Conservation (phyloP, 176 grass and related monocot genomes). For the Musa schizocarpa region DNA sequence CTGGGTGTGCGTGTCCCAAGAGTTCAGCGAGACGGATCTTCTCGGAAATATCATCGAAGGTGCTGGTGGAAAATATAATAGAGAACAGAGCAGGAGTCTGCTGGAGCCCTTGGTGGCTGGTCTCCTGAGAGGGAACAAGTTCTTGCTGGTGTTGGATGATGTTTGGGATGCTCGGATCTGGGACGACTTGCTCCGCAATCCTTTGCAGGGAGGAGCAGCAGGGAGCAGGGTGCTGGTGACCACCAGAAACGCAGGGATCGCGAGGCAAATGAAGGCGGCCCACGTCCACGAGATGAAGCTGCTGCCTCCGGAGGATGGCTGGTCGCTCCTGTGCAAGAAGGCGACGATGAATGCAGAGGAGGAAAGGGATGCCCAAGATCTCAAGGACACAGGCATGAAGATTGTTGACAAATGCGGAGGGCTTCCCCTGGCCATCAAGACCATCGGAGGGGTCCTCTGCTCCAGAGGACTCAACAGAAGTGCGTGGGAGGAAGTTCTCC, state of each 20-base stretch:
- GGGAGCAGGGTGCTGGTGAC: conserved; percentile 56
- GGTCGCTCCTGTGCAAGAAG: too few species aligned
- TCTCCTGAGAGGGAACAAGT: conserved; percentile 31
- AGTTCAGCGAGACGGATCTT: conserved; percentile 31
- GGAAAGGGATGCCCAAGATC: too few species aligned
- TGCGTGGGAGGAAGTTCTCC: background rate
- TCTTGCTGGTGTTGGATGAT: conserved; percentile 56
- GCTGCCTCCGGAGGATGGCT: too few species aligned
- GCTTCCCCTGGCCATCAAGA: too few species aligned
- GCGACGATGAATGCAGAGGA: too few species aligned
- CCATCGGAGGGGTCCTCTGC: too few species aligned
- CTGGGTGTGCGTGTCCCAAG: conserved; percentile 14
- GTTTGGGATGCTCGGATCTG: conserved; percentile 36
- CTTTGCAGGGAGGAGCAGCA: conserved; percentile 23
- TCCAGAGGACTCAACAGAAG: too few species aligned
- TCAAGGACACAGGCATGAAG: too few species aligned
- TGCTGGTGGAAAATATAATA: conserved; percentile 20
- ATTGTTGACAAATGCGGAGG: too few species aligned
- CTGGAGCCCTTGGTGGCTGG: conserved; percentile 23
- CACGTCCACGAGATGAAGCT: too few species aligned
- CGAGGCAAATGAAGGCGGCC: conserved; percentile 20
- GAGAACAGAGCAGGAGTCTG: conserved; percentile 16
- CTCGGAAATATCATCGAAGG: conserved; percentile 39
- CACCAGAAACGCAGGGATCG: conserved; percentile 24
- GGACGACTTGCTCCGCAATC: conserved; percentile 31